Evolutionary conservation across 2,329 filamentous ascomycete species (phyloP).

Genomic region (Curvularia sp.): DNA sequence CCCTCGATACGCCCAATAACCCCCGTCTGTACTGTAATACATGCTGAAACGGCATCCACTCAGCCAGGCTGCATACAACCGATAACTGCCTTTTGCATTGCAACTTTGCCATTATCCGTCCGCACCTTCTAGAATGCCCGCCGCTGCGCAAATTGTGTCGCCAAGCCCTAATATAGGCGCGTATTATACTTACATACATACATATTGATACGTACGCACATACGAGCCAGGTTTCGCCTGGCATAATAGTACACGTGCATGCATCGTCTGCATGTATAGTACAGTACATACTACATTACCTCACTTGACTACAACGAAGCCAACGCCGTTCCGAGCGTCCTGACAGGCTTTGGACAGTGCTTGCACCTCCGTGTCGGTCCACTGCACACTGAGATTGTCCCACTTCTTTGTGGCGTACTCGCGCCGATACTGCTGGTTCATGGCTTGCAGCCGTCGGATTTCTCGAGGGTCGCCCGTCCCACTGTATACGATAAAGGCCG

Average conservation of each 20-base stretch:
- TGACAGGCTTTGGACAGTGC: slow-evolving; percentile 63
- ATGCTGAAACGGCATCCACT: neutral
- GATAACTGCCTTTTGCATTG: neutral
- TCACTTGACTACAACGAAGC: slow-evolving; percentile 66
- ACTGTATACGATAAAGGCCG: slow-evolving; percentile 68
- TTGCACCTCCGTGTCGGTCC: slow-evolving; percentile 70
- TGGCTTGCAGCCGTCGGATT: slow-evolving; percentile 61
- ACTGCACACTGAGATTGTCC: slow-evolving; percentile 68
- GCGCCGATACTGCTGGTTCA: slow-evolving; percentile 63
- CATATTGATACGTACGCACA: neutral
- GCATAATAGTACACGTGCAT: neutral
- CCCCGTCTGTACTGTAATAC: neutral
- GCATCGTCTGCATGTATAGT: neutral
- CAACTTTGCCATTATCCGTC: neutral
- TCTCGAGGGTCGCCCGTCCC: slow-evolving; percentile 69
- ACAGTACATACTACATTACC: neutral
- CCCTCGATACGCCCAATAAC: neutral
- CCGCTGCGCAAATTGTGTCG: neutral
- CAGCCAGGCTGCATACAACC: neutral
- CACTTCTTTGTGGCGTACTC: slow-evolving; percentile 68
- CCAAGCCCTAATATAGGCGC: neutral
- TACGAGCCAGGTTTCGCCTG: neutral
- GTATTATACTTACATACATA: too few relatives aligned
- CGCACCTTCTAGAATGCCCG: too few relatives aligned
- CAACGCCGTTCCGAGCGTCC: slow-evolving; percentile 64